Evolutionary conservation across 305 asterid genomes (phyloP).

Genomic region (Fraxinus latifolia): DNA sequence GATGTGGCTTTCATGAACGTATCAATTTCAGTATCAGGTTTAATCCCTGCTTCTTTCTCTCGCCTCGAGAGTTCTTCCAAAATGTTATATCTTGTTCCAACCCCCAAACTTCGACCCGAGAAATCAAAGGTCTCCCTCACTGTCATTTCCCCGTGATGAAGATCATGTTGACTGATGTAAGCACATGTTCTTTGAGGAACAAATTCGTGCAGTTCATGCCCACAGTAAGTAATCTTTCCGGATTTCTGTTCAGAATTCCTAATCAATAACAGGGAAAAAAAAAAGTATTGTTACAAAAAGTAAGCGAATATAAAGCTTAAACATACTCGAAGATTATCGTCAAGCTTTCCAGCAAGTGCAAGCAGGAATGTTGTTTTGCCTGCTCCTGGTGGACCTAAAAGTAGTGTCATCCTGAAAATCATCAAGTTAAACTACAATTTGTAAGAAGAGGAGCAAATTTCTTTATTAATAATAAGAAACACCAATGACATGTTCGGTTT

Average conservation of each 20-base stretch:
- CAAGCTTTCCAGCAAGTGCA: slow-evolving; percentile 39
- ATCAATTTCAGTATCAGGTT: slow-evolving; percentile 47
- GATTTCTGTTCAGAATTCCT: slow-evolving; percentile 26
- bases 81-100: slow-evolving; percentile 40
- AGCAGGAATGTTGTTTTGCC: slow-evolving; percentile 42
- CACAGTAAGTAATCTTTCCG: slow-evolving; percentile 50
- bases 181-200: slow-evolving; percentile 56
- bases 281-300: not conserved
- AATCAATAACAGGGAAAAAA: not conserved
- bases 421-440: not conserved
- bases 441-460: not conserved
- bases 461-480: not conserved
- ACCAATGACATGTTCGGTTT: not conserved
- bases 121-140: slow-evolving; percentile 60
- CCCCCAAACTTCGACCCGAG: slow-evolving; percentile 51
- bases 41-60: slow-evolving; percentile 46
- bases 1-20: slow-evolving; percentile 51
- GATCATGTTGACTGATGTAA: slow-evolving; percentile 52
- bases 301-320: not conserved
- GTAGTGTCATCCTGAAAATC: slow-evolving; percentile 35
- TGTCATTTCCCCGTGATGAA: slow-evolving; percentile 60
- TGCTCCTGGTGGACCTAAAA: slow-evolving; percentile 44
- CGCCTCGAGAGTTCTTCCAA: slow-evolving; percentile 45
- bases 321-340: slow-evolving; percentile 25
- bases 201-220: slow-evolving; percentile 47